Evolutionary conservation across 768 basidiomycete genomes (phyloP).

Genomic region (Rhodotorula taiwanensis): DNA sequence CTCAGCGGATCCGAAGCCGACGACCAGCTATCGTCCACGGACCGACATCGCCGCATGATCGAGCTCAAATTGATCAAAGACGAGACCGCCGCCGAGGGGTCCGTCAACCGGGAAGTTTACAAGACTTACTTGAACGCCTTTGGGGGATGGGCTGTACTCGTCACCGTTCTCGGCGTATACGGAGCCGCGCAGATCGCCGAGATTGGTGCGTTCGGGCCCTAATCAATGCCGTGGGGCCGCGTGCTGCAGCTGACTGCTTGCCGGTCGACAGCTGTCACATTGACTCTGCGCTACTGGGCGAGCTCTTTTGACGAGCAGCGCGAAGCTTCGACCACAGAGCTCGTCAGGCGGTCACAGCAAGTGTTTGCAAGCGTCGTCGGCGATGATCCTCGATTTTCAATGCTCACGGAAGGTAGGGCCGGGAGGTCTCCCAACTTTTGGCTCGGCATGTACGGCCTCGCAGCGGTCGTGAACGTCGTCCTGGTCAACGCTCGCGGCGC

Average conservation of each 20-base stretch:
- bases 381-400: no score
- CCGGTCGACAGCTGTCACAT: slow-evolving; percentile 10
- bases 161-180: slow-evolving; percentile 1
- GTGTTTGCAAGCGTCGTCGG: no score
- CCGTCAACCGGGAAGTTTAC: slow-evolving; percentile 30
- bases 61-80: slow-evolving; percentile 34
- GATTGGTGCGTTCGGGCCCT: slow-evolving; percentile 5
- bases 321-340: no score
- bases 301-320: slow-evolving; percentile 25
- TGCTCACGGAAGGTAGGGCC: background rate
- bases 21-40: background rate
- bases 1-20: no score
- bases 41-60: slow-evolving; percentile 7
- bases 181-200: slow-evolving; percentile 18
- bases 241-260: background rate
- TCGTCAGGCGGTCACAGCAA: no score
- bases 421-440: slow-evolving; percentile 27
- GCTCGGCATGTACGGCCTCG: slow-evolving; percentile 41
- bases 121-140: slow-evolving; percentile 26
- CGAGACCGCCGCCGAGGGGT: slow-evolving; percentile 27
- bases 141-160: slow-evolving; percentile 19
- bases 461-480: slow-evolving; percentile 38
- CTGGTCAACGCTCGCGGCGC: slow-evolving; percentile 32
- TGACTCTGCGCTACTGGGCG: slow-evolving; percentile 36
- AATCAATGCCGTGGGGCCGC: no score